phyloP scores from a whole-genome alignment of 345 rosid genomes.

The Triadica sebifera region DNA sequence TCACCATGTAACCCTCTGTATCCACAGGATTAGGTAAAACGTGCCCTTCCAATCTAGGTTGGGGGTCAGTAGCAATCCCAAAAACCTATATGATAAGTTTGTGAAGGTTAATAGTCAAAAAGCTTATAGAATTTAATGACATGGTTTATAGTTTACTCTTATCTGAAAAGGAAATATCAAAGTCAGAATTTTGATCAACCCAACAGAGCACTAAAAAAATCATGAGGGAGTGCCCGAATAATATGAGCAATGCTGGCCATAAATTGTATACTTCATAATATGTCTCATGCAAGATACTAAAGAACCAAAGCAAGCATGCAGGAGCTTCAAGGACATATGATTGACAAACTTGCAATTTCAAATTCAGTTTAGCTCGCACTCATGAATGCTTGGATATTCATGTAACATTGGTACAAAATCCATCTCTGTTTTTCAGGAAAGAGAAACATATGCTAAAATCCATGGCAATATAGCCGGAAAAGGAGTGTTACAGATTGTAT shows the following conservation, averaged over 20 bases:
- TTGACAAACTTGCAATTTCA: too few species aligned
- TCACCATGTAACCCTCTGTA: slow-evolving; percentile 87
- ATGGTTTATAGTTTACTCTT: not conserved
- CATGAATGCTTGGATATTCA: not conserved
- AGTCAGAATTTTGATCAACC: not conserved
- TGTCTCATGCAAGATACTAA: not conserved
- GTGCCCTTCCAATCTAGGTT: slow-evolving; percentile 84
- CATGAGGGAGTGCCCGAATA: not conserved
- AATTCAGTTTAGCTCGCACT: too few species aligned
- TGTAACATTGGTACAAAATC: too few species aligned
- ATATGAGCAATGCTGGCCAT: too few species aligned
- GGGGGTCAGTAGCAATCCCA: slow-evolving; percentile 71
- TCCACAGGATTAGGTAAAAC: slow-evolving; percentile 89
- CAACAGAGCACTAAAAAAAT: not conserved
- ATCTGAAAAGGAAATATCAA: not conserved
- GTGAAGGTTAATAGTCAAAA: slow-evolving; percentile 1
- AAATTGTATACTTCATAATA: too few species aligned
- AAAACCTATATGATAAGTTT: slow-evolving; percentile 56
- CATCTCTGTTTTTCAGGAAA: too few species aligned
- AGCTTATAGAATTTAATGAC: not conserved
- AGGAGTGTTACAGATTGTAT: too few species aligned
- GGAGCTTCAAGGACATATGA: not conserved
- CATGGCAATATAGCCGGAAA: too few species aligned
- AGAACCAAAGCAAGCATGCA: not conserved
- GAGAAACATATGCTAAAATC: too few species aligned